Evolutionary conservation across 305 asterid species (phyloP).

Genomic region (Petunia hybrid): DNA sequence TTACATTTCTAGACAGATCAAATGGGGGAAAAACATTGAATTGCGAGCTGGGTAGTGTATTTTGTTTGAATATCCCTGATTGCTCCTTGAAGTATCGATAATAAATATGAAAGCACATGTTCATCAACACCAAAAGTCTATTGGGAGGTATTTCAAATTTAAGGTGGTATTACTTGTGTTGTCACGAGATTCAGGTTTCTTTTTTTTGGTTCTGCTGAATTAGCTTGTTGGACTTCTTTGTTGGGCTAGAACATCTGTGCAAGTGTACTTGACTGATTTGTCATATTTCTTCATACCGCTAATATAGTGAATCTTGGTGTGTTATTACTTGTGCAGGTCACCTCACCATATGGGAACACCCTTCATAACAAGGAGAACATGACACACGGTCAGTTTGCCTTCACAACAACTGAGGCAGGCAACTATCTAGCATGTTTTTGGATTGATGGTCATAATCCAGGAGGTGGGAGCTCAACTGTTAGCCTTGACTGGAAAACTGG

Average conservation of each 20-base stretch:
- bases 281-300: slow-evolving; percentile 16
- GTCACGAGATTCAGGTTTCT: slow-evolving; percentile 4
- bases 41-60: slow-evolving; percentile 3
- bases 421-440: slow-evolving; percentile 92
- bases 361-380: slow-evolving; percentile 72
- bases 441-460: slow-evolving; percentile 56
- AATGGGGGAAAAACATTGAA: neutral
- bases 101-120: neutral
- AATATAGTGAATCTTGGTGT: neutral
- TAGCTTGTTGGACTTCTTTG: neutral
- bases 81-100: neutral
- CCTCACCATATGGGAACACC: slow-evolving; percentile 86
- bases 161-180: neutral
- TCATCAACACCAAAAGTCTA: neutral
- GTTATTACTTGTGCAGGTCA: slow-evolving; percentile 56
- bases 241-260: neutral
- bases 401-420: slow-evolving; percentile 88
- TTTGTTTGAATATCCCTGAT: slow-evolving; percentile 15
- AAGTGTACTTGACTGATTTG: neutral
- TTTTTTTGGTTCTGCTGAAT: neutral
- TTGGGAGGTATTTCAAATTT: neutral
- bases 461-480: slow-evolving; percentile 65
- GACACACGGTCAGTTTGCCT: slow-evolving; percentile 92
- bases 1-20: slow-evolving; percentile 7
- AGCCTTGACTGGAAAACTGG: slow-evolving; percentile 95